phyloP scores from a whole-genome alignment of 164 flowering plant species.

The Dillenia suffruticosa region DNA sequence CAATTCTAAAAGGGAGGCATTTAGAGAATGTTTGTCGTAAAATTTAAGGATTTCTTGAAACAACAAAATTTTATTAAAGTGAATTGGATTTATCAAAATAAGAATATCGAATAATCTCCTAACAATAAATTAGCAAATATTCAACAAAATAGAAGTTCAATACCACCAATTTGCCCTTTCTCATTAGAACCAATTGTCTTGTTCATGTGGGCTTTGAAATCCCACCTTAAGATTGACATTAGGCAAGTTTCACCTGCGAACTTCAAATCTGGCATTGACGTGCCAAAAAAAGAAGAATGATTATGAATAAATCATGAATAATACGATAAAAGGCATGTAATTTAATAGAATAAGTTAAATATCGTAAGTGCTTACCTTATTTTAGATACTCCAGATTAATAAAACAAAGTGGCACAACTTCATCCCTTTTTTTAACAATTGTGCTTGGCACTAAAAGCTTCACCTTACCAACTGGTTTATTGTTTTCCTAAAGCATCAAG shows the following conservation, averaged over 20 bases:
- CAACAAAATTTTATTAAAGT: too few species aligned
- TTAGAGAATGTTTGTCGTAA: too few species aligned
- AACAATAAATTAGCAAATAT: too few species aligned
- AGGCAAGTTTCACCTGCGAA: conserved; percentile 40
- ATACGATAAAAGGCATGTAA: too few species aligned
- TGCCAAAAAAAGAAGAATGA: conserved; percentile 7
- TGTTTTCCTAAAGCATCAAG: conserved; percentile 46
- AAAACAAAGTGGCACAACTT: conserved; percentile 48
- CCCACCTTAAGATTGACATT: conserved; percentile 50
- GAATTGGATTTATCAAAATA: too few species aligned
- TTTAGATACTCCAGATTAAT: conserved; percentile 65
- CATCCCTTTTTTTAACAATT: conserved; percentile 47
- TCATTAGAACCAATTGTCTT: conserved; percentile 37
- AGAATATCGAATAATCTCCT: too few species aligned
- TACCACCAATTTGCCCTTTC: conserved; percentile 49
- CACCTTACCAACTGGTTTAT: conserved; percentile 50
- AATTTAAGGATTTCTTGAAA: too few species aligned
- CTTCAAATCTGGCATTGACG: conserved; percentile 49
- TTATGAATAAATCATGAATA: too few species aligned
- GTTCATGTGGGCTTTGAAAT: conserved; percentile 48
- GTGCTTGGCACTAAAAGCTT: conserved; percentile 59
- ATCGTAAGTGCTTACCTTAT: conserved; percentile 30
- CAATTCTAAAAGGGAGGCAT: too few species aligned
- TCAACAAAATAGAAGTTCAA: background rate
- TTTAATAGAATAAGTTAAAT: too few species aligned